Percentiles rank a stretch among this genome's conserved stretches.
Evolutionary conservation across 148 eudicot genomes (phyloP).

Genomic region (Fagopyrum homotropicum): DNA sequence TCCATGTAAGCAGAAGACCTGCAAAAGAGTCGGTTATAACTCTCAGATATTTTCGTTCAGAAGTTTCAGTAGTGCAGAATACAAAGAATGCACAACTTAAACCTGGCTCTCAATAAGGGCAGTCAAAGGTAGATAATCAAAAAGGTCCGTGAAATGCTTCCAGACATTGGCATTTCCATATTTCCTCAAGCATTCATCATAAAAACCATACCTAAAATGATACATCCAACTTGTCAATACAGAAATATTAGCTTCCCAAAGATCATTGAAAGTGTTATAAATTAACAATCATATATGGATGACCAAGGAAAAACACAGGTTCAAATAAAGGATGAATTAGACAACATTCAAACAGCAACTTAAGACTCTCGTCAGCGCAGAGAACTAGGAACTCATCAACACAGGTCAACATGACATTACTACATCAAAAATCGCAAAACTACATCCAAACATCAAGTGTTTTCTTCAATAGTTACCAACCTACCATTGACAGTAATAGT

Average conservation of each 20-base stretch:
- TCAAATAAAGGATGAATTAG: not conserved
- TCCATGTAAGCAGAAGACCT: conserved; percentile 78
- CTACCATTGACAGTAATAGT: not conserved
- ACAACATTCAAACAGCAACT: not conserved
- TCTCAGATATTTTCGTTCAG: not conserved
- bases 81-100: conserved; percentile 13
- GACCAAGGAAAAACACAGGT: not conserved
- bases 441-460: not conserved
- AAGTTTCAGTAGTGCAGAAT: not conserved
- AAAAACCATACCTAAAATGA: conserved; percentile 75
- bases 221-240: not conserved
- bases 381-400: not conserved
- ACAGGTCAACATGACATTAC: not conserved
- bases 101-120: conserved; percentile 90
- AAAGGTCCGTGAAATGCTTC: conserved; percentile 97
- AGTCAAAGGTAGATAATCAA: conserved; percentile 96
- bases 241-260: not conserved
- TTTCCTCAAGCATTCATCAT: conserved; percentile 98
- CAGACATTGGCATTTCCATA: conserved; percentile 99
- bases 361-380: not conserved
- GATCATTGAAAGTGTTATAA: not conserved
- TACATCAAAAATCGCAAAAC: not conserved
- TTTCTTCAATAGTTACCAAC: not conserved
- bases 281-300: not conserved
- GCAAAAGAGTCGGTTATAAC: conserved; percentile 2